phyloP scores from a whole-genome alignment of 148 eudicot genomes.

The Tetragonia tetragonoides region DNA sequence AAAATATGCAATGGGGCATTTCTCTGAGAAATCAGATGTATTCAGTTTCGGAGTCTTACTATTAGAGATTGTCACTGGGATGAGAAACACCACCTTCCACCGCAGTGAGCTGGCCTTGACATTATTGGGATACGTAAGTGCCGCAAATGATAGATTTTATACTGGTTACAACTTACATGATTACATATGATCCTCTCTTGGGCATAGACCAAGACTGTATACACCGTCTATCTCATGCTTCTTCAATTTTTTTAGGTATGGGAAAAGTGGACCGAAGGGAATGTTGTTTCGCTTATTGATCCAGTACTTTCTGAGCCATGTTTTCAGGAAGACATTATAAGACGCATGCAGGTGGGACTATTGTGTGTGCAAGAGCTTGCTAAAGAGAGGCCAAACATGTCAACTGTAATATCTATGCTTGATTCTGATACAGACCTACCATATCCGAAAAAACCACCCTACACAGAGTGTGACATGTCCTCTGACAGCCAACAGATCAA shows the following conservation, averaged over 20 bases:
- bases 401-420: slow-evolving; percentile 35
- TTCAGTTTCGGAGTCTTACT: slow-evolving; percentile 37
- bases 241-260: slow-evolving; percentile 28
- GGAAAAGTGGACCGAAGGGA: slow-evolving; percentile 34
- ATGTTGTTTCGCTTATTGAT: slow-evolving; percentile 26
- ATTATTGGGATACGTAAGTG: slow-evolving; percentile 33
- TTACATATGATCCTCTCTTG: too few relatives aligned
- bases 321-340: slow-evolving; percentile 18
- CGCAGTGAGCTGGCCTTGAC: slow-evolving; percentile 25
- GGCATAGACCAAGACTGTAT: too few relatives aligned
- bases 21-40: slow-evolving; percentile 38
- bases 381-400: slow-evolving; percentile 37
- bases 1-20: slow-evolving; percentile 39
- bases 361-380: slow-evolving; percentile 33
- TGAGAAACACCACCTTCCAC: slow-evolving; percentile 31
- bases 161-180: background rate
- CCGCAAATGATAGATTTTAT: background rate
- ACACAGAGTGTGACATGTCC: slow-evolving; percentile 25
- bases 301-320: slow-evolving; percentile 20
- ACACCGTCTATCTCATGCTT: background rate
- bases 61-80: slow-evolving; percentile 34
- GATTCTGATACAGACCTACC: slow-evolving; percentile 31
- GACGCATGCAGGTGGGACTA: slow-evolving; percentile 38
- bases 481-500: slow-evolving; percentile 31
- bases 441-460: slow-evolving; percentile 33